phyloP scores from a whole-genome alignment of 306 rosid genomes.

The Lathyrus tuberosus region DNA sequence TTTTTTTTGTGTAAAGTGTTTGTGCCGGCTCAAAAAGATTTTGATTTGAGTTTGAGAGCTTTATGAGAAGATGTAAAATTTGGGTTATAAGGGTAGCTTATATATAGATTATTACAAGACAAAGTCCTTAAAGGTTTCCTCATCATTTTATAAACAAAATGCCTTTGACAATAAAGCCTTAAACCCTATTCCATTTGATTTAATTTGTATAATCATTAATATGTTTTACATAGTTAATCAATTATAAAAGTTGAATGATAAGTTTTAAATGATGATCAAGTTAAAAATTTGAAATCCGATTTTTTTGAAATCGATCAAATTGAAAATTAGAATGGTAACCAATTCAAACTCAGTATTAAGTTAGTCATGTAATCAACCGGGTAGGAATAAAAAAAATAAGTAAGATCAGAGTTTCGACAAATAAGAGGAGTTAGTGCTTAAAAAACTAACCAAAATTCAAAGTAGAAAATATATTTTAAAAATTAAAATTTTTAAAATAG shows the following conservation, averaged over 20 bases:
- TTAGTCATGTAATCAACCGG: too few relatives aligned
- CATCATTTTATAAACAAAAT: background rate
- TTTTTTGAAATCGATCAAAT: too few relatives aligned
- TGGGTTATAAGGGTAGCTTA: constrained; percentile 23
- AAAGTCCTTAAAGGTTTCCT: constrained; percentile 28
- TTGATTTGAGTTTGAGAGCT: constrained; percentile 23
- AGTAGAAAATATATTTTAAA: background rate
- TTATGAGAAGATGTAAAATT: constrained; percentile 36
- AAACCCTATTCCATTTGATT: constrained; percentile 14
- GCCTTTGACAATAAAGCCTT: constrained; percentile 25
- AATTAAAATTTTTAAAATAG: background rate
- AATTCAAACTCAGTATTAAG: too few relatives aligned
- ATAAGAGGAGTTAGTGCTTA: too few relatives aligned
- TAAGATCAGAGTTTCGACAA: too few relatives aligned
- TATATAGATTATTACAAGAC: constrained; percentile 40
- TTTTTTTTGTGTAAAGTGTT: background rate
- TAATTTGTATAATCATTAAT: background rate
- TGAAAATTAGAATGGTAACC: too few relatives aligned
- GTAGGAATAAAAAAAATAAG: too few relatives aligned
- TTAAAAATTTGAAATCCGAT: too few relatives aligned
- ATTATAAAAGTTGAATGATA: background rate
- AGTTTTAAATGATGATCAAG: too few relatives aligned
- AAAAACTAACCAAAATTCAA: too few relatives aligned
- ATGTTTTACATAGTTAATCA: background rate
- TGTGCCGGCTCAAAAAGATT: constrained; percentile 24